Conservation (phyloP, 2,329 filamentous ascomycete genomes). For the Aureobasidium sp. region DNA sequence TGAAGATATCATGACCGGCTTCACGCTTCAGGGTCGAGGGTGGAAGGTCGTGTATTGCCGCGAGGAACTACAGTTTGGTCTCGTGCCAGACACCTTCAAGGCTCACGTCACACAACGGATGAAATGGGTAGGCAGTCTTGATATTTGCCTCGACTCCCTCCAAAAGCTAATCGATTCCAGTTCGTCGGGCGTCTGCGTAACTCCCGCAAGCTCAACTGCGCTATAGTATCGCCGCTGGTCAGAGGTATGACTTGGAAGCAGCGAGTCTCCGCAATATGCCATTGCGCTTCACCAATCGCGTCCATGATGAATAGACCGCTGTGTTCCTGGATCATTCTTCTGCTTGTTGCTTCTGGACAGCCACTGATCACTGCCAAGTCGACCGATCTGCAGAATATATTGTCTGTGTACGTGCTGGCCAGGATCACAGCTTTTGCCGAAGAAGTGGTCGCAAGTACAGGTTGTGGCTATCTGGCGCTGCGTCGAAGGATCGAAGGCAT, state of each 20-base stretch:
- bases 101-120: constrained; percentile 52
- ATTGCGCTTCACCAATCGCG: background rate
- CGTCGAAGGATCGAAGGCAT: constrained; percentile 1
- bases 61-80: constrained; percentile 55
- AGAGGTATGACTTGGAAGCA: constrained; percentile 7
- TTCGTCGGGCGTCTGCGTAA: constrained; percentile 7
- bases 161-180: background rate
- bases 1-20: constrained; percentile 56
- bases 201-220: constrained; percentile 2
- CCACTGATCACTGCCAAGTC: background rate
- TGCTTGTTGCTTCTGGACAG: constrained; percentile 1
- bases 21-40: constrained; percentile 51
- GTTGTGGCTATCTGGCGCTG: constrained; percentile 2
- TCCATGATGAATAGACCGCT: constrained; percentile 13
- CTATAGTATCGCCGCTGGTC: background rate
- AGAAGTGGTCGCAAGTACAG: constrained; percentile 4
- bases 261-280: constrained; percentile 1
- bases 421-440: background rate
- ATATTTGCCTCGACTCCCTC: background rate
- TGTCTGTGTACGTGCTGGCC: background rate
- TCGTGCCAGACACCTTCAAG: constrained; percentile 52
- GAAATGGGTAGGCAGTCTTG: constrained; percentile 37
- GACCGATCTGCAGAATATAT: background rate
- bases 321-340: constrained; percentile 8
- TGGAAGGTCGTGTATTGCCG: constrained; percentile 58